Percentiles rank a stretch among this genome's conserved stretches.
Conservation (phyloP, 805 yeast genomes). For the Candida pseudofarinosa region DNA sequence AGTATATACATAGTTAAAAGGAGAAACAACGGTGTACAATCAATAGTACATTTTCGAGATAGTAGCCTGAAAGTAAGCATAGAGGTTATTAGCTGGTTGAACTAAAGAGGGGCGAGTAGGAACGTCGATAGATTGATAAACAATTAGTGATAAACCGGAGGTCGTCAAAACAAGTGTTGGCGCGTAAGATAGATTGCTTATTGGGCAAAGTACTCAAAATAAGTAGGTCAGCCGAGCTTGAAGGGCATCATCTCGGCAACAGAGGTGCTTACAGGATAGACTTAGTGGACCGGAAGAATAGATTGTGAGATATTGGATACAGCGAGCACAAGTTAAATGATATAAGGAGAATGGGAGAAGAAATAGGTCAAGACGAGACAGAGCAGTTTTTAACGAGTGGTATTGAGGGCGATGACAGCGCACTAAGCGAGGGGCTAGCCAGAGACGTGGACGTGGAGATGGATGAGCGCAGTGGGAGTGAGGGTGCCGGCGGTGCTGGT, state of each 20-base stretch:
- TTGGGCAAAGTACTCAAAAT: background rate
- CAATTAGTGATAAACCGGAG: background rate
- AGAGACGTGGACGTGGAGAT: slow-evolving; percentile 3
- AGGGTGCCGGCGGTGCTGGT: background rate
- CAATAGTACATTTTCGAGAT: background rate
- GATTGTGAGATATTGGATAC: background rate
- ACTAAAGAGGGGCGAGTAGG: background rate
- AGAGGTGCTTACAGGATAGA: no score
- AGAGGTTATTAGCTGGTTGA: background rate
- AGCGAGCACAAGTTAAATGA: background rate
- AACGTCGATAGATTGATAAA: background rate
- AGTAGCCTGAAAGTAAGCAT: background rate
- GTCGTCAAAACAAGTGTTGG: background rate
- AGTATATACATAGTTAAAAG: background rate
- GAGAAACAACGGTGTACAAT: background rate
- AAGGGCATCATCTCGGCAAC: no score
- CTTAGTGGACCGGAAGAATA: no score
- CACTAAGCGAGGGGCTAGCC: slow-evolving; percentile 1
- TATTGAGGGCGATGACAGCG: slow-evolving; percentile 3
- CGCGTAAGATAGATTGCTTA: background rate
- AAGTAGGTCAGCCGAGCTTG: no score
- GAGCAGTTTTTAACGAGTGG: slow-evolving; percentile 1
- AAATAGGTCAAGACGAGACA: background rate
- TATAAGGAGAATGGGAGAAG: slow-evolving; percentile 1
- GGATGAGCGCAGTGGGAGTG: no score